These are phyloP conservation scores for Clathrus columnatus DNA, from an alignment of 768 basidiomycete genomes.

Conservation along the genomic window DNA sequence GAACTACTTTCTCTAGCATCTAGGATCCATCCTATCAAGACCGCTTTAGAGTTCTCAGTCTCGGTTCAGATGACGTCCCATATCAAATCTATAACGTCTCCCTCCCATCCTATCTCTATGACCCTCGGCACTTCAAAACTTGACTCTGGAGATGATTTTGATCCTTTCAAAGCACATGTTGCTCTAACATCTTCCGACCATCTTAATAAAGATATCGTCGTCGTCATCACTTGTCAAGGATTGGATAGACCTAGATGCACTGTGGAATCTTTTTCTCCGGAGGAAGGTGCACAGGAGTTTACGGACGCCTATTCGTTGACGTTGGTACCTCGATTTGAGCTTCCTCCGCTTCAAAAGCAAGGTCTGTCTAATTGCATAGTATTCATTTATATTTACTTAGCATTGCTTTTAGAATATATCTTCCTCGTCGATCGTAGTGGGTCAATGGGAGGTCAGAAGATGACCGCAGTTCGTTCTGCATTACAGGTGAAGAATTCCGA, in stretches of 20 bases:
- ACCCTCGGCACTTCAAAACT: constrained; percentile 31
- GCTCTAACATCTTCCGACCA: constrained; percentile 27
- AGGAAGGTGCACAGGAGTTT: constrained; percentile 24
- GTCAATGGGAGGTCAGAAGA: constrained; percentile 37
- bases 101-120: constrained; percentile 14
- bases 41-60: constrained; percentile 11
- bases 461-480: constrained; percentile 27
- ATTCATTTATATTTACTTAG: background rate
- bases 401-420: constrained; percentile 44
- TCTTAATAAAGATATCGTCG: constrained; percentile 41
- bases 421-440: constrained; percentile 55
- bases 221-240: constrained; percentile 39
- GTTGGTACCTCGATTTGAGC: constrained; percentile 42
- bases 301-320: constrained; percentile 39
- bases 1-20: background rate
- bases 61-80: constrained; percentile 9
- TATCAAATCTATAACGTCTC: constrained; percentile 14
- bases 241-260: constrained; percentile 50
- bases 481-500: background rate
- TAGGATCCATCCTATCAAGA: background rate
- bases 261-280: constrained; percentile 30
- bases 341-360: constrained; percentile 36
- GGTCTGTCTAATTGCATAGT: background rate
- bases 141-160: constrained; percentile 26
- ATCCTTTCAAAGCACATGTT: constrained; percentile 1